Percentiles rank a stretch among this genome's conserved stretches.
These are phyloP conservation scores for Colletotrichum higginsianum DNA, from an alignment of 2,329 filamentous ascomycete genomes.

Conservation along the genomic window DNA sequence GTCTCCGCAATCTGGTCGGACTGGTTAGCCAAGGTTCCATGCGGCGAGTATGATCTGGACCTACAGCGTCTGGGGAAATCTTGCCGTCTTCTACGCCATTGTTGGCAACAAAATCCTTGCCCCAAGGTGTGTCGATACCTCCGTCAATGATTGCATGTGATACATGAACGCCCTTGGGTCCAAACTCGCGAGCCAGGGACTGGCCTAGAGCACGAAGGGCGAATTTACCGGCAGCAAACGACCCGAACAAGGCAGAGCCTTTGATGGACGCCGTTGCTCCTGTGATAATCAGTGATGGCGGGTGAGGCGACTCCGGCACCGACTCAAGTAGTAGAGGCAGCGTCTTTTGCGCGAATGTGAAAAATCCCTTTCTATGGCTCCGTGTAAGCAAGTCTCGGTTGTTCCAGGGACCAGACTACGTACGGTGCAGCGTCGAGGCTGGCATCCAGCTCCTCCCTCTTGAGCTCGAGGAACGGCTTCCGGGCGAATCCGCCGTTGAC, in stretches of 20 bases:
- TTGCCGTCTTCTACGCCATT: conserved; percentile 70
- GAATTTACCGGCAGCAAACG: conserved; percentile 85
- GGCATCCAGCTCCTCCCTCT: conserved; percentile 62
- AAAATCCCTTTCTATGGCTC: conserved; percentile 72
- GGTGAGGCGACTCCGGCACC: conserved; percentile 69
- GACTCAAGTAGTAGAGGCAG: conserved; percentile 80
- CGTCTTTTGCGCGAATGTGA: conserved; percentile 80
- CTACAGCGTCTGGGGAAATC: conserved; percentile 81
- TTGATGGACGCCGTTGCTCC: conserved; percentile 87
- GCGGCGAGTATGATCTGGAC: conserved; percentile 52
- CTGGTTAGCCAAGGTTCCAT: conserved; percentile 30
- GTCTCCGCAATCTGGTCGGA: conserved; percentile 82
- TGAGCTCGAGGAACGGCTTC: conserved; percentile 73
- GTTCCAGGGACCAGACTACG: conserved; percentile 46
- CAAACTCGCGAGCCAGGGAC: conserved; percentile 86
- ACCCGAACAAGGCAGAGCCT: conserved; percentile 68
- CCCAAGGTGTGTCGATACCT: conserved; percentile 84
- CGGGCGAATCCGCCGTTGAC: conserved; percentile 67
- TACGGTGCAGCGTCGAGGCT: conserved; percentile 66
- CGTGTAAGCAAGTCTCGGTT: neutral
- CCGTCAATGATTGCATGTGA: conserved; percentile 88
- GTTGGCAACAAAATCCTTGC: conserved; percentile 66
- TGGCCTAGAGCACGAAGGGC: conserved; percentile 82
- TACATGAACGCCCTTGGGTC: conserved; percentile 86
- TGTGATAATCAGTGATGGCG: conserved; percentile 87